Evolutionary conservation across 768 basidiomycete genomes (phyloP).

Genomic region (Neoboletus subvelutipes): DNA sequence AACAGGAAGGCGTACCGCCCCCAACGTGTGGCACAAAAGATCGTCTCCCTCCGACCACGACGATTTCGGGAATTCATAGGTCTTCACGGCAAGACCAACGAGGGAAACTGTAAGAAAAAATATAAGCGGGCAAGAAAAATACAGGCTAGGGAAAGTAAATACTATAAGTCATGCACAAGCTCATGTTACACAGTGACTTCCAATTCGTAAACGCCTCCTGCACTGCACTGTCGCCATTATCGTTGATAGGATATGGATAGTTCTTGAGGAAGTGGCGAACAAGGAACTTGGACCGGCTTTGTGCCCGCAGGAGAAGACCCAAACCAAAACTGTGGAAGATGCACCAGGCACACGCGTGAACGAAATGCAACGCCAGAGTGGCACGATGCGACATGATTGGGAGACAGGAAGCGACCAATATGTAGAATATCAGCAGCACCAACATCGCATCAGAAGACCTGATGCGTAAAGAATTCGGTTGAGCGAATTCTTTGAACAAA

Average conservation of each 20-base stretch:
- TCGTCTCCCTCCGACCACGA: conserved; percentile 90
- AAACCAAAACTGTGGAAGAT: conserved; percentile 86
- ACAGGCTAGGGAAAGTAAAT: conserved; percentile 17
- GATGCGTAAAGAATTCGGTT: conserved; percentile 24
- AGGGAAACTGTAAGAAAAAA: conserved; percentile 64
- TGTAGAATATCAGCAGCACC: conserved; percentile 70
- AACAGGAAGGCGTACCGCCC: conserved; percentile 56
- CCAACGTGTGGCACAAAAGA: conserved; percentile 84
- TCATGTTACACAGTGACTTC: conserved; percentile 91
- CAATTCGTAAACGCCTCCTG: conserved; percentile 94
- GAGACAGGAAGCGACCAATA: conserved; percentile 54
- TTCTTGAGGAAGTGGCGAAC: conserved; percentile 94
- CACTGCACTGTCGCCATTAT: conserved; percentile 74
- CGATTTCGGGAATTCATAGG: conserved; percentile 75
- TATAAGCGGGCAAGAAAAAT: not conserved
- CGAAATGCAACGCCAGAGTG: conserved; percentile 67
- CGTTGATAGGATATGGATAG: conserved; percentile 79
- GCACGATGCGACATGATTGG: conserved; percentile 52
- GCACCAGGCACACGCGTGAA: conserved; percentile 84
- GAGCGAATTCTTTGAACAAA: conserved; percentile 6
- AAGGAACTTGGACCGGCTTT: conserved; percentile 83
- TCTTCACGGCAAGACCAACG: conserved; percentile 83
- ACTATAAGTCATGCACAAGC: conserved; percentile 96
- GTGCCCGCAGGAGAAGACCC: conserved; percentile 79
- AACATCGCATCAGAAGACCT: conserved; percentile 88